phyloP scores from a whole-genome alignment of 495 filamentous ascomycete genomes.

The Neurospora africana region DNA sequence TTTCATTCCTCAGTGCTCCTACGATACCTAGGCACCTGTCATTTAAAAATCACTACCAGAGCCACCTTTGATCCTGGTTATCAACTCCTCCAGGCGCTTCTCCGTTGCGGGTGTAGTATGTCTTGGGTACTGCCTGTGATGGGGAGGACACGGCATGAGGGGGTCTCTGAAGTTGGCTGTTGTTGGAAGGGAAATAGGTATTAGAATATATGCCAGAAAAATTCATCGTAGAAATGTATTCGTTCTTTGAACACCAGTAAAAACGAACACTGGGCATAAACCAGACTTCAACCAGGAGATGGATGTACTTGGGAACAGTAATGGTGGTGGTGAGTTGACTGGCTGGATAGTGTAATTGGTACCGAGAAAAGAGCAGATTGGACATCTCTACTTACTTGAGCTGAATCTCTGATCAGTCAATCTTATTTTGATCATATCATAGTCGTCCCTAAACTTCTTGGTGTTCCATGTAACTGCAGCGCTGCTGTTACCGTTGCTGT shows the following conservation, averaged over 20 bases:
- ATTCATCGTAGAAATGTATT: background rate
- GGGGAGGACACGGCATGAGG: conserved; percentile 22
- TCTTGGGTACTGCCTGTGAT: conserved; percentile 23
- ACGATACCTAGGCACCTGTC: background rate
- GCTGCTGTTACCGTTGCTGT: conserved; percentile 2
- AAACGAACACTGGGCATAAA: background rate
- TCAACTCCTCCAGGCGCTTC: conserved; percentile 18
- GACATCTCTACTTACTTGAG: conserved; percentile 21
- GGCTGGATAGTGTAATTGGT: background rate
- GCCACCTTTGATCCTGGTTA: conserved; percentile 20
- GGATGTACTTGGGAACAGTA: background rate
- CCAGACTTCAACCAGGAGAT: background rate
- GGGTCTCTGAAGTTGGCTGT: conserved; percentile 33
- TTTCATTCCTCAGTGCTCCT: background rate
- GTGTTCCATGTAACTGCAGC: conserved; percentile 16
- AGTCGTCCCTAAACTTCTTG: conserved; percentile 44
- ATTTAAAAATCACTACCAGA: background rate
- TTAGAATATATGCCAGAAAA: background rate
- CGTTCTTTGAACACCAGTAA: background rate
- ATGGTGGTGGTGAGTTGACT: background rate
- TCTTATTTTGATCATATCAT: conserved; percentile 22
- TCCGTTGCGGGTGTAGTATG: conserved; percentile 25
- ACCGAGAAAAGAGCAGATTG: background rate
- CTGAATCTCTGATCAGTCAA: conserved; percentile 32
- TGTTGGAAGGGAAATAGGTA: background rate